These are phyloP conservation scores for Oryza rufipogon DNA, from an alignment of 176 grass and related monocot species.

Conservation along the genomic window DNA sequence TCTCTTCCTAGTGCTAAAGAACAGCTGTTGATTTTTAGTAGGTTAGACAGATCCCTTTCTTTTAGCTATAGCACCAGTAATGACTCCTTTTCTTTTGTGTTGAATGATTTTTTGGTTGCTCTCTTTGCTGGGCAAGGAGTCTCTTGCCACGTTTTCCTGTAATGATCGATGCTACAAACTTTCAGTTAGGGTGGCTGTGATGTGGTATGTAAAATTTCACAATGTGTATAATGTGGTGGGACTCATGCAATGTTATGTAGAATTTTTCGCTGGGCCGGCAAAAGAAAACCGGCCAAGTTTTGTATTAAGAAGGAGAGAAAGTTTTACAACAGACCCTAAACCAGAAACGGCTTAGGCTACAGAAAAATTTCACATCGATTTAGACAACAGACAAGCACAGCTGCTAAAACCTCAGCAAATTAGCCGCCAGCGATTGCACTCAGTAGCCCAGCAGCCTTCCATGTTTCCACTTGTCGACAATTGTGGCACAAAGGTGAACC, in stretches of 20 bases:
- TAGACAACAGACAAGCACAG: no score
- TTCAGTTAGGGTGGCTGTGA: not conserved
- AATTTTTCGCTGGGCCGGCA: no score
- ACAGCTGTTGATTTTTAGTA: conserved; percentile 10
- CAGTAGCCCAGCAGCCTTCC: no score
- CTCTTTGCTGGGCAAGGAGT: not conserved
- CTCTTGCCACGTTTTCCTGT: not conserved
- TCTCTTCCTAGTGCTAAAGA: not conserved
- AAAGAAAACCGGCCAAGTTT: no score
- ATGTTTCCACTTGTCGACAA: no score
- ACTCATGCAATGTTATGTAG: conserved; percentile 5
- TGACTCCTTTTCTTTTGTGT: not conserved
- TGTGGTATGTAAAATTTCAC: conserved; percentile 3
- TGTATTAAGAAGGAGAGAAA: no score
- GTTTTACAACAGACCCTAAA: no score
- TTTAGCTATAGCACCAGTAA: not conserved
- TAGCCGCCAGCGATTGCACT: no score
- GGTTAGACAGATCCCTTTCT: not conserved
- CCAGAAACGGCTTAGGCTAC: no score
- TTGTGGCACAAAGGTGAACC: no score
- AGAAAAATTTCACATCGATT: no score
- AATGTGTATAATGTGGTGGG: not conserved
- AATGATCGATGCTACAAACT: conserved; percentile 9
- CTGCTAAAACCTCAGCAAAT: no score
- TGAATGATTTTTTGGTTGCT: conserved; percentile 21